These are phyloP conservation scores for Syncephalastrum sp. DNA, from an alignment of 371 early-diverging fungal species.

Conservation along the genomic window DNA sequence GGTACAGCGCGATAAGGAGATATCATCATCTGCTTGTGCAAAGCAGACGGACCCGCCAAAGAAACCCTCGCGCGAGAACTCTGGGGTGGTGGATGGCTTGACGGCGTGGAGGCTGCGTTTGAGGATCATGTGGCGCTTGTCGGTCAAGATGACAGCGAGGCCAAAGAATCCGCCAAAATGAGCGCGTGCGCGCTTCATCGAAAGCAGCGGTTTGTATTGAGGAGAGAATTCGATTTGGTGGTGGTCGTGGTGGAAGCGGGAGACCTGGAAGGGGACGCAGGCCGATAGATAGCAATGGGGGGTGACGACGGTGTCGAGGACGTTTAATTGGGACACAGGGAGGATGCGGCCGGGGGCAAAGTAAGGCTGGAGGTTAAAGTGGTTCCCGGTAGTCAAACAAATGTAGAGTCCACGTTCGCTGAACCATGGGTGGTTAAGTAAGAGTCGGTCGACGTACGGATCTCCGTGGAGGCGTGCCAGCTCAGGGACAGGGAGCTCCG, in stretches of 20 bases:
- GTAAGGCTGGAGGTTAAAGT: constrained; percentile 6
- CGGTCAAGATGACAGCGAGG: constrained; percentile 8
- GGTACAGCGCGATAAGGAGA: constrained; percentile 4
- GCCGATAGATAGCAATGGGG: not conserved
- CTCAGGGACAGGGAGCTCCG: constrained; percentile 8
- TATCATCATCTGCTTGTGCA: not conserved
- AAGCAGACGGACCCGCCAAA: constrained; percentile 10
- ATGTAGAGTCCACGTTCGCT: constrained; percentile 10
- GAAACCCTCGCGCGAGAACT: constrained; percentile 6
- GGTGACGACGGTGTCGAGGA: not conserved
- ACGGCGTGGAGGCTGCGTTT: constrained; percentile 14
- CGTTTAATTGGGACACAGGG: not conserved
- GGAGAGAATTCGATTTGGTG: constrained; percentile 3
- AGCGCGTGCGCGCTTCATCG: constrained; percentile 1
- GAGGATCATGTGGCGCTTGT: constrained; percentile 7
- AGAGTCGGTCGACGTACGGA: constrained; percentile 10
- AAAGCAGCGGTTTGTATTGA: not conserved
- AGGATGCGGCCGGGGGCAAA: constrained; percentile 4
- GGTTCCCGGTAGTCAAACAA: constrained; percentile 4
- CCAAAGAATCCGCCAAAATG: constrained; percentile 7
- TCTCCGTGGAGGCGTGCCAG: constrained; percentile 8
- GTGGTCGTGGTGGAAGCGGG: constrained; percentile 1
- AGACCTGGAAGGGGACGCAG: not conserved
- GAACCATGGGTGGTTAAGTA: constrained; percentile 8
- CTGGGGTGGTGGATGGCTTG: constrained; percentile 7